A percentile compares a stretch with the other conserved stretches of the same genome.
Evolutionary conservation across 208 protist genomes (phyloP).

Genomic region (Leishmania braziliensis): DNA sequence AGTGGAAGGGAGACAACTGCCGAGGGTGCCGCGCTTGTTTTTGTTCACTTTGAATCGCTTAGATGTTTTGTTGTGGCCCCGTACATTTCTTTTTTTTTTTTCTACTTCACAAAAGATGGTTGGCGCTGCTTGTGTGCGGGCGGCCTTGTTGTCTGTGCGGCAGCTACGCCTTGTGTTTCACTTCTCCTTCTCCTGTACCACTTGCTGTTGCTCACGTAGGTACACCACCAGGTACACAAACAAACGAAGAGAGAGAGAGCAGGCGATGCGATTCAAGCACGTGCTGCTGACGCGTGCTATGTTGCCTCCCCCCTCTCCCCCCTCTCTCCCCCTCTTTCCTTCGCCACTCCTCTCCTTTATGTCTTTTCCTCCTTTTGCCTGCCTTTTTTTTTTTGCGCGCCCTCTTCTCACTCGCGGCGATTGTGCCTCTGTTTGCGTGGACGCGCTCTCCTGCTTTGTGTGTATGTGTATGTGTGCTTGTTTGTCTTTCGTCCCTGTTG

Average conservation of each 20-base stretch:
- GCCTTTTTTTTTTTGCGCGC: too few species aligned
- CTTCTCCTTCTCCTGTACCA: slow-evolving; percentile 6
- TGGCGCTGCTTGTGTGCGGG: background rate
- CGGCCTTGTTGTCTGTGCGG: background rate
- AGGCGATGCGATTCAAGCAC: too few species aligned
- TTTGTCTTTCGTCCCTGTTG: background rate
- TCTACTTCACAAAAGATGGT: background rate
- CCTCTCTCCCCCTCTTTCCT: background rate
- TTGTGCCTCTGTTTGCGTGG: too few species aligned
- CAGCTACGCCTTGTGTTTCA: background rate
- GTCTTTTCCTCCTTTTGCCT: background rate
- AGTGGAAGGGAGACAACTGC: background rate
- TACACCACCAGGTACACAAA: background rate
- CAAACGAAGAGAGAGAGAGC: background rate
- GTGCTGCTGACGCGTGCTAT: background rate
- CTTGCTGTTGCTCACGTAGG: background rate
- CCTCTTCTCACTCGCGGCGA: too few species aligned
- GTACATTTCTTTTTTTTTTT: background rate
- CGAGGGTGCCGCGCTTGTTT: background rate
- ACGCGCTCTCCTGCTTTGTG: too few species aligned
- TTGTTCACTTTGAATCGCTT: background rate
- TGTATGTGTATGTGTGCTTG: background rate
- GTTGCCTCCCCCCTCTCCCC: background rate
- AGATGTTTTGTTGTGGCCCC: background rate
- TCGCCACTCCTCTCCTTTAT: background rate